Conservation (phyloP, 495 filamentous ascomycete species). For the Aspergillus diversus region DNA sequence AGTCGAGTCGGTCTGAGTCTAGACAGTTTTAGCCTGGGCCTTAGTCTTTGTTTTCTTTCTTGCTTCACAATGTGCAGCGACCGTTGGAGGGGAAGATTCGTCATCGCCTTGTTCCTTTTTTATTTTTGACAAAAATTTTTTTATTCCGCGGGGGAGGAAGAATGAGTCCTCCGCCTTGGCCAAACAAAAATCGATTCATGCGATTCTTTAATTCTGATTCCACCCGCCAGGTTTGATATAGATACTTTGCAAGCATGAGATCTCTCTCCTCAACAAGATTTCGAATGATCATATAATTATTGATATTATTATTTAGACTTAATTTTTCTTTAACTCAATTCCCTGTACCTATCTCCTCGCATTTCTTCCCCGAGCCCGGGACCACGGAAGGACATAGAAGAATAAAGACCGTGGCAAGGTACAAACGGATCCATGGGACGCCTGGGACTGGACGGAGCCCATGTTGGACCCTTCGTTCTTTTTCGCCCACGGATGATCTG, state of each 20-base stretch:
- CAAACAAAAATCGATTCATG: slow-evolving; percentile 7
- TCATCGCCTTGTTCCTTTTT: slow-evolving; percentile 6
- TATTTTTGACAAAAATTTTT: slow-evolving; percentile 1
- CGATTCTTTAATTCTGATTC: neutral
- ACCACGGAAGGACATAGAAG: slow-evolving; percentile 8
- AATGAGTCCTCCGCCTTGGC: neutral
- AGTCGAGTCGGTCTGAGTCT: slow-evolving; percentile 35
- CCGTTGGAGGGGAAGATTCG: slow-evolving; percentile 10
- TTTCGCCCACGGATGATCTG: slow-evolving; percentile 4
- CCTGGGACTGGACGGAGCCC: slow-evolving; percentile 15
- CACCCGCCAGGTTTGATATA: neutral
- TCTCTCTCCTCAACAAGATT: neutral
- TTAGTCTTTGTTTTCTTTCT: slow-evolving; percentile 3
- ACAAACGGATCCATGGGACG: slow-evolving; percentile 23
- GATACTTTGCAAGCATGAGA: neutral
- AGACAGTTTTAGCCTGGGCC: slow-evolving; percentile 23
- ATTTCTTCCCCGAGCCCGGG: slow-evolving; percentile 8
- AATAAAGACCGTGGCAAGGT: slow-evolving; percentile 19
- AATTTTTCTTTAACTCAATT: neutral
- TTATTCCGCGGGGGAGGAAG: slow-evolving; percentile 1
- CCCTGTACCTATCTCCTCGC: neutral
- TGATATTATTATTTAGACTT: neutral
- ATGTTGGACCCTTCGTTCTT: slow-evolving; percentile 1
- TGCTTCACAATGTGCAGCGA: slow-evolving; percentile 20
- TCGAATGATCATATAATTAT: neutral